Conservation (phyloP, 768 basidiomycete genomes). For the Hygrocybe punicea region DNA sequence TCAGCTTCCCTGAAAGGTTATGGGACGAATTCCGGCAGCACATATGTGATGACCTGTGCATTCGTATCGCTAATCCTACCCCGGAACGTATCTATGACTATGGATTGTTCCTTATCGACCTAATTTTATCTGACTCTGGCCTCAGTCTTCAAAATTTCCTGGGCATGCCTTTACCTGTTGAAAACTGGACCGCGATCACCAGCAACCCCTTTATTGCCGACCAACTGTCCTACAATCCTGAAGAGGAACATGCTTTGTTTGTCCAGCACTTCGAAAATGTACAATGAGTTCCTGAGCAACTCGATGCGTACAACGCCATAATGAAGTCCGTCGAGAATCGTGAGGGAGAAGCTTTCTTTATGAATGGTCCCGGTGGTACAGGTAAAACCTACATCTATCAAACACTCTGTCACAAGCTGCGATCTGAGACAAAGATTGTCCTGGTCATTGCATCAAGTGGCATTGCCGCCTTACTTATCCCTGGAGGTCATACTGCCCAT, state of each 20-base stretch:
- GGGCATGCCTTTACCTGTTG: constrained; percentile 30
- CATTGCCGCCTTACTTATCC: constrained; percentile 45
- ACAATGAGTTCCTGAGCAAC: constrained; percentile 33
- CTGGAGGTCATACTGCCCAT: constrained; percentile 47
- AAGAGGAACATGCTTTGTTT: not conserved
- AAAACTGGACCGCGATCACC: constrained; percentile 21
- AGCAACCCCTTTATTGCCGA: constrained; percentile 33
- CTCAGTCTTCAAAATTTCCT: constrained; percentile 30
- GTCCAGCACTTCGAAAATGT: constrained; percentile 6
- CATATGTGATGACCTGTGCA: constrained; percentile 43
- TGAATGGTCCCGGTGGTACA: constrained; percentile 43
- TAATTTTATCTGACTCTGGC: constrained; percentile 17
- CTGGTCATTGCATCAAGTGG: constrained; percentile 51
- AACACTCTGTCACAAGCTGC: constrained; percentile 27
- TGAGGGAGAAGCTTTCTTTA: constrained; percentile 32
- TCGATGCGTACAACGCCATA: constrained; percentile 28
- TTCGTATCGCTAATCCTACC: constrained; percentile 14
- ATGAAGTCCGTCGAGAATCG: constrained; percentile 22
- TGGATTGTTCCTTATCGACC: not conserved
- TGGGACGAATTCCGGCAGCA: constrained; percentile 34
- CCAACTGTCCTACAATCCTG: constrained; percentile 29
- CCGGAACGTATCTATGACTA: too few species aligned
- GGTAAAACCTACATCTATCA: constrained; percentile 49
- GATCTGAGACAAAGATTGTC: constrained; percentile 30
- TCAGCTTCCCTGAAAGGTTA: constrained; percentile 30